Evolutionary conservation across 2,329 filamentous ascomycete genomes (phyloP).

Genomic region (Aschersonia sp.): DNA sequence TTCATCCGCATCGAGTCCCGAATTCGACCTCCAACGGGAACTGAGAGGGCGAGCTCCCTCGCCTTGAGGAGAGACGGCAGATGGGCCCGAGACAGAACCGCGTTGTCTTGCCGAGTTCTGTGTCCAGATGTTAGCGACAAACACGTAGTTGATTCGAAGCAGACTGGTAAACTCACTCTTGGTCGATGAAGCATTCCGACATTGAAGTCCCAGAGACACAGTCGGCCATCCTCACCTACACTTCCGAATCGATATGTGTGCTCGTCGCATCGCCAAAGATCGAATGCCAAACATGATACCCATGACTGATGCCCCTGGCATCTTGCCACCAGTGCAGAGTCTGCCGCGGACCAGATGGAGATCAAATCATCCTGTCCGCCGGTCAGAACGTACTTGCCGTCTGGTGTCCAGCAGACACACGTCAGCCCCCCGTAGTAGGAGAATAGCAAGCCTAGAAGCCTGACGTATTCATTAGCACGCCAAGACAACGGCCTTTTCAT

Average conservation of each 20-base stretch:
- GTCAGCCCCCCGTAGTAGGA: constrained; percentile 90
- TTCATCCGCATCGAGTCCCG: constrained; percentile 41
- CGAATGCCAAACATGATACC: constrained; percentile 88
- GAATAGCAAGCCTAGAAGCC: constrained; percentile 72
- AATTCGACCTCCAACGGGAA: constrained; percentile 54
- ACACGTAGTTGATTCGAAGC: background rate
- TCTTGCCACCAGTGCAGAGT: constrained; percentile 72
- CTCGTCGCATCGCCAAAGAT: constrained; percentile 94
- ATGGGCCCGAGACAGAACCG: constrained; percentile 37
- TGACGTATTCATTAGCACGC: constrained; percentile 18
- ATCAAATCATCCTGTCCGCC: constrained; percentile 93
- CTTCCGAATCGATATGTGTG: constrained; percentile 92
- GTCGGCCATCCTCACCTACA: constrained; percentile 82
- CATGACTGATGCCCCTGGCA: constrained; percentile 94
- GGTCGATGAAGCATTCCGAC: constrained; percentile 92
- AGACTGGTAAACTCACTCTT: constrained; percentile 26
- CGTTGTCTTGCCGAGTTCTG: constrained; percentile 23
- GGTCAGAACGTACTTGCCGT: constrained; percentile 89
- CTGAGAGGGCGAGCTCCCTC: constrained; percentile 48
- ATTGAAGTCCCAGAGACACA: constrained; percentile 94
- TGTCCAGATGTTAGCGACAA: background rate
- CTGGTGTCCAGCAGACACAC: constrained; percentile 94
- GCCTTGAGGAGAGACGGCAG: constrained; percentile 33
- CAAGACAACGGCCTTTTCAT: background rate
- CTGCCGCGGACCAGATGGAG: constrained; percentile 84